A percentile compares a stretch with the other conserved stretches of the same genome.
Conservation (phyloP, 345 rosid genomes). For the Erysimum cheiranthoides region DNA sequence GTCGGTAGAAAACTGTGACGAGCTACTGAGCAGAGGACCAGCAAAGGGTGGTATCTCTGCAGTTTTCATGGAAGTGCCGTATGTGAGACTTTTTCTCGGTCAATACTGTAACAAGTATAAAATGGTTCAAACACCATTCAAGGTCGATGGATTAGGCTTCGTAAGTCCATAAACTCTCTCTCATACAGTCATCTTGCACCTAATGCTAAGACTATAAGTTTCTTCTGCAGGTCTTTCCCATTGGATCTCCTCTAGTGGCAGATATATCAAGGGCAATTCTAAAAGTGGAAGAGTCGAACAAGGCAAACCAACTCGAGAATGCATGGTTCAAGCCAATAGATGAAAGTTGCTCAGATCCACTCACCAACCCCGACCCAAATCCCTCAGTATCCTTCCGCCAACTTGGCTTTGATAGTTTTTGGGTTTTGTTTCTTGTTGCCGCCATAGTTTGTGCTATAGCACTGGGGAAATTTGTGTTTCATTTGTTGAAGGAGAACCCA, state of each 20-base stretch:
- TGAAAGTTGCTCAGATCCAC: constrained; percentile 42
- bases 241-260: constrained; percentile 51
- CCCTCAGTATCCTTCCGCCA: constrained; percentile 33
- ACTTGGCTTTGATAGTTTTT: constrained; percentile 49
- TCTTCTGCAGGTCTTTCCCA: constrained; percentile 49
- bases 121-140: constrained; percentile 43
- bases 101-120: constrained; percentile 49
- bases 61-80: constrained; percentile 50
- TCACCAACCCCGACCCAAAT: constrained; percentile 30
- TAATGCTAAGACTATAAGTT: not conserved
- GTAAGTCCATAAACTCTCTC: constrained; percentile 40
- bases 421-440: constrained; percentile 50
- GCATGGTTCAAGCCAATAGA: constrained; percentile 37
- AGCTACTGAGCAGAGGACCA: constrained; percentile 46
- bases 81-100: constrained; percentile 40
- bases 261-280: constrained; percentile 54
- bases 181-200: not conserved
- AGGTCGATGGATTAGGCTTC: constrained; percentile 54
- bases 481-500: constrained; percentile 18
- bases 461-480: constrained; percentile 7
- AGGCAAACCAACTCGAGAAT: constrained; percentile 42
- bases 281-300: constrained; percentile 45
- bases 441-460: constrained; percentile 26
- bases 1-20: constrained; percentile 43
- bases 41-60: constrained; percentile 51